Conservation (phyloP, 345 rosid genomes). For the Salix purpurea region DNA sequence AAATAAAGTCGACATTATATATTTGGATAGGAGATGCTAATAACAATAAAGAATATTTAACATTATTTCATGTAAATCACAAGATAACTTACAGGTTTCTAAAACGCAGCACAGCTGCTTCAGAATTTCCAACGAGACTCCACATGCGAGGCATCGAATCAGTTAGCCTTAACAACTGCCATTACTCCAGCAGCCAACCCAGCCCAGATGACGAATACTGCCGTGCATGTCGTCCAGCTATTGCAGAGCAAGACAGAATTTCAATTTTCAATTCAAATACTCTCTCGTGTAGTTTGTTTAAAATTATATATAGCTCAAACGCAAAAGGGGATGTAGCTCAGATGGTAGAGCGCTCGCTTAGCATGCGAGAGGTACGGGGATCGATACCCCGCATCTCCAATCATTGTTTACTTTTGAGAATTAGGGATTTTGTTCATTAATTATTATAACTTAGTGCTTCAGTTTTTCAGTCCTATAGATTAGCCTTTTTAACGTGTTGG, state of each 20-base stretch:
- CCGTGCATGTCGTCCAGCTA: slow-evolving; percentile 71
- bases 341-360: slow-evolving; percentile 90
- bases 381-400: slow-evolving; percentile 85
- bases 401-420: no score
- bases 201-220: slow-evolving; percentile 68
- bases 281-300: accelerated
- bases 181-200: slow-evolving; percentile 84
- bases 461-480: no score
- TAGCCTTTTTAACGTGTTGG: no score
- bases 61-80: not conserved
- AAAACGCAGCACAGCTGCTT: not conserved
- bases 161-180: slow-evolving; percentile 76
- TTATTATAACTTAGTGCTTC: no score
- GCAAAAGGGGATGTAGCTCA: slow-evolving; percentile 65
- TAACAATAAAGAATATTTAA: not conserved
- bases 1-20: no score
- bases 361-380: slow-evolving; percentile 90
- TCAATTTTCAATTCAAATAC: not conserved
- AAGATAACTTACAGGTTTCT: not conserved
- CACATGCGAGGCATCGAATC: slow-evolving; percentile 90
- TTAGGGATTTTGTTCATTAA: no score
- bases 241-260: not conserved
- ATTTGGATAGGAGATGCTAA: not conserved
- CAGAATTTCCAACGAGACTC: slow-evolving; percentile 44
- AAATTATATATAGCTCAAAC: accelerated